Evolutionary conservation across 2,329 filamentous ascomycete species (phyloP).

Genomic region (Aspergillus hiratsukae): DNA sequence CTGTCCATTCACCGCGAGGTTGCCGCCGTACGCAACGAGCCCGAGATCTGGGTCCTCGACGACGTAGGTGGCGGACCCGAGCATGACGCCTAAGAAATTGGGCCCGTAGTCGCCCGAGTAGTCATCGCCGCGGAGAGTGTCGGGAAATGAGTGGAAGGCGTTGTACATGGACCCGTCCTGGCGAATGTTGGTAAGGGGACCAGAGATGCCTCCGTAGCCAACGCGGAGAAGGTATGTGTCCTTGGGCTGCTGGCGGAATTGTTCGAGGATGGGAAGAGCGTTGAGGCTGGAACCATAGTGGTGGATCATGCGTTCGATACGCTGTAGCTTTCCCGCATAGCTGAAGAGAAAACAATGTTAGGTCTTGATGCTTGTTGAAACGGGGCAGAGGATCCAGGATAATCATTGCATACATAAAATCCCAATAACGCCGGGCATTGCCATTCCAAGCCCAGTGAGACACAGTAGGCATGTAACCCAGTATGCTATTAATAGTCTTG

Average conservation of each 20-base stretch:
- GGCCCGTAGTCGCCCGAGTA: slow-evolving; percentile 57
- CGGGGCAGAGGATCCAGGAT: background rate
- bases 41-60: slow-evolving; percentile 44
- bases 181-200: slow-evolving; percentile 54
- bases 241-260: slow-evolving; percentile 38
- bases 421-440: slow-evolving; percentile 59
- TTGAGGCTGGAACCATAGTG: slow-evolving; percentile 60
- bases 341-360: background rate
- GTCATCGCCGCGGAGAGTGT: slow-evolving; percentile 53
- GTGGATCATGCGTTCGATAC: slow-evolving; percentile 51
- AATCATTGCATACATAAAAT: slow-evolving; percentile 41
- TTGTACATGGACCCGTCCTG: slow-evolving; percentile 51
- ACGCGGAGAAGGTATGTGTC: slow-evolving; percentile 48
- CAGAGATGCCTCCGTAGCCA: slow-evolving; percentile 52
- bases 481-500: slow-evolving; percentile 54
- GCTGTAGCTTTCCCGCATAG: slow-evolving; percentile 40
- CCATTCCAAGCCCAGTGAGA: slow-evolving; percentile 62
- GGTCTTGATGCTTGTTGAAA: background rate
- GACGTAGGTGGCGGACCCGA: slow-evolving; percentile 50
- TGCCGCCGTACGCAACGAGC: slow-evolving; percentile 49
- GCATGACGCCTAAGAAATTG: slow-evolving; percentile 49
- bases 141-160: slow-evolving; percentile 55
- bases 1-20: slow-evolving; percentile 9
- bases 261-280: slow-evolving; percentile 50
- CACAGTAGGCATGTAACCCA: slow-evolving; percentile 55